These are phyloP conservation scores for Chlorella sp. DNA, from an alignment of 139 green algal species.

Conservation along the genomic window DNA sequence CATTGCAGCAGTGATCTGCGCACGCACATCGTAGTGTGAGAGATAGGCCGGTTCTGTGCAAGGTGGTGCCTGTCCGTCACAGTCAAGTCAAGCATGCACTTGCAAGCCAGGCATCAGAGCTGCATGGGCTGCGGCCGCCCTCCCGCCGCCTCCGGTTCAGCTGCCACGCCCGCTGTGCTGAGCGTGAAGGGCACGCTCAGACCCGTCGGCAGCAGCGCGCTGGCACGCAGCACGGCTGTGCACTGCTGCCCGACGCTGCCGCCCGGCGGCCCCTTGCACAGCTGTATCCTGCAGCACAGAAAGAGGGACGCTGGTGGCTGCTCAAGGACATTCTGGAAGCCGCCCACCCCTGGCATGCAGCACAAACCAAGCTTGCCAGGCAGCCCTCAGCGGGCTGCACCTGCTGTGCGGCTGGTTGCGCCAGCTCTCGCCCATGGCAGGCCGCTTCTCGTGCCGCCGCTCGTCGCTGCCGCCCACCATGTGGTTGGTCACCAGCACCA, in stretches of 20 bases:
- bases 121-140: constrained; percentile 20
- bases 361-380: no score
- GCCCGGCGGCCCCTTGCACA: background rate
- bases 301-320: no score
- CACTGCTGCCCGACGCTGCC: background rate
- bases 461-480: constrained; percentile 37
- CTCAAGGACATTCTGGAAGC: no score
- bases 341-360: no score
- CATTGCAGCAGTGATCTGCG: no score
- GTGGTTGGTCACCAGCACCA: constrained; percentile 46
- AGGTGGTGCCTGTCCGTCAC: no score
- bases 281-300: constrained; percentile 12
- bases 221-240: constrained; percentile 9
- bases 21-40: no score
- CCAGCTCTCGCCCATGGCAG: constrained; percentile 51
- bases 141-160: background rate
- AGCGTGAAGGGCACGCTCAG: background rate
- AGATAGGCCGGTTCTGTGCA: no score
- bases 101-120: background rate
- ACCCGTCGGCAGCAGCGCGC: constrained; percentile 15
- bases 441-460: constrained; percentile 34
- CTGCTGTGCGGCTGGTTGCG: constrained; percentile 34
- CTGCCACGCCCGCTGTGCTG: background rate
- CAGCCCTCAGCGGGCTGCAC: background rate
- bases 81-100: no score